Evolutionary conservation across 1,139 yeast species (phyloP).

Genomic region (Kurtzmaniella natalensis): DNA sequence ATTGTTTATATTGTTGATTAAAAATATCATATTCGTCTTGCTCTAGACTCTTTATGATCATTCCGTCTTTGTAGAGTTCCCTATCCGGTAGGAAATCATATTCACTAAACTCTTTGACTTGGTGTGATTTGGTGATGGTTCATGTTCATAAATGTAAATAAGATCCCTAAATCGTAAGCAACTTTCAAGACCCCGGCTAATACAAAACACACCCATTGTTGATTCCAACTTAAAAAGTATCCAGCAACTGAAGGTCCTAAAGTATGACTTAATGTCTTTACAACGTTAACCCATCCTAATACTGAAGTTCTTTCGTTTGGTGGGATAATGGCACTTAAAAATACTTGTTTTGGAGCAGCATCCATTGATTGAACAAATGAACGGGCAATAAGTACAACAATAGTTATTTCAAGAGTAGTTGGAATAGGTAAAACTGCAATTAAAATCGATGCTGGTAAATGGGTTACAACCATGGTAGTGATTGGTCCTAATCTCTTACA

Average conservation of each 20-base stretch:
- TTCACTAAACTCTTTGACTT: too few relatives aligned
- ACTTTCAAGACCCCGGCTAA: slow-evolving; percentile 37
- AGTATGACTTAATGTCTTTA: slow-evolving; percentile 35
- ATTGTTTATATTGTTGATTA: too few relatives aligned
- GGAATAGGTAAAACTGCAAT: slow-evolving; percentile 36
- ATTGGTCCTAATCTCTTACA: slow-evolving; percentile 43
- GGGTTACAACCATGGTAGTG: slow-evolving; percentile 41
- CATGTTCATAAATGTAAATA: slow-evolving; percentile 28
- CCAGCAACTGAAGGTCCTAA: slow-evolving; percentile 40
- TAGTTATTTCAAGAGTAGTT: slow-evolving; percentile 22
- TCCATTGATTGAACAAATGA: slow-evolving; percentile 42
- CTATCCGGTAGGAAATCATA: too few relatives aligned
- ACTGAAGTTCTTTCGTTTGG: slow-evolving; percentile 35
- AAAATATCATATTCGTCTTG: too few relatives aligned
- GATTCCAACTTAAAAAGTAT: slow-evolving; percentile 21
- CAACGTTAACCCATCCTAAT: slow-evolving; percentile 39
- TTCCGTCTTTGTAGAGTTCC: too few relatives aligned
- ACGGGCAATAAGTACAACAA: slow-evolving; percentile 27
- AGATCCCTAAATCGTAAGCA: slow-evolving; percentile 36
- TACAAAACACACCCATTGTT: slow-evolving; percentile 38
- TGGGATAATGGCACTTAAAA: slow-evolving; percentile 34
- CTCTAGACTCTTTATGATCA: too few relatives aligned
- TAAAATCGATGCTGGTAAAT: slow-evolving; percentile 39
- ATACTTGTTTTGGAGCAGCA: slow-evolving; percentile 42
- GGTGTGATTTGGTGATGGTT: slow-evolving; percentile 17